Evolutionary conservation across 805 yeast genomes (phyloP).

Genomic region (Komagataella populi): DNA sequence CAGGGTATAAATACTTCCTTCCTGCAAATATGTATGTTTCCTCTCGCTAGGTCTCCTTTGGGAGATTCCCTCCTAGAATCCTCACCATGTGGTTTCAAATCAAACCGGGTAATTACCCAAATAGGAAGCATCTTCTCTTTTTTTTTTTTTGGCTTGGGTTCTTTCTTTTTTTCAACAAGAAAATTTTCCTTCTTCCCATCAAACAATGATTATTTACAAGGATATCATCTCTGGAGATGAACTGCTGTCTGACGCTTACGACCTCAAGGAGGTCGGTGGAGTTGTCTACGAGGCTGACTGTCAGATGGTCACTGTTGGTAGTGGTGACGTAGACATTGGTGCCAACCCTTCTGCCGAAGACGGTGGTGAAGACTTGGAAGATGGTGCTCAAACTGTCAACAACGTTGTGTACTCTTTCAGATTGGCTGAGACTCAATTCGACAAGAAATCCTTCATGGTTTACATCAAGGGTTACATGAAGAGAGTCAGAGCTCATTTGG

Average conservation of each 20-base stretch:
- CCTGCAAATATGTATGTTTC: not conserved
- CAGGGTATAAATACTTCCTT: not conserved
- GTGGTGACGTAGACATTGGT: slow-evolving; percentile 95
- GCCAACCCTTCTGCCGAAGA: slow-evolving; percentile 99
- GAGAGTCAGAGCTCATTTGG: slow-evolving; percentile 80
- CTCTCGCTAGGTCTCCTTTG: not conserved
- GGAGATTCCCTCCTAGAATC: not conserved
- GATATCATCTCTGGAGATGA: slow-evolving; percentile 94
- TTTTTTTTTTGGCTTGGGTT: not conserved
- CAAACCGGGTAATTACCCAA: not conserved
- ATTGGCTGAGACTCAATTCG: slow-evolving; percentile 89
- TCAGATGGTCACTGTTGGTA: slow-evolving; percentile 71
- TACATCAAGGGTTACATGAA: slow-evolving; percentile 99
- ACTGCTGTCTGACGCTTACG: slow-evolving; percentile 95
- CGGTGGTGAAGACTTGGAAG: slow-evolving; percentile 73
- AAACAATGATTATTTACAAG: slow-evolving; percentile 28
- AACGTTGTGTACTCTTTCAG: slow-evolving; percentile 98
- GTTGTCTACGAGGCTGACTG: slow-evolving; percentile 97
- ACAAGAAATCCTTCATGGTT: slow-evolving; percentile 93
- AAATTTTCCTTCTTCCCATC: not conserved
- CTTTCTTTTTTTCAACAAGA: not conserved
- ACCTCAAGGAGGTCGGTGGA: slow-evolving; percentile 70
- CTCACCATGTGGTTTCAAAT: not conserved
- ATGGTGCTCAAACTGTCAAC: slow-evolving; percentile 85
- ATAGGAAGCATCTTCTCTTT: not conserved